Percentiles rank a stretch among this genome's conserved stretches.
phyloP scores from a whole-genome alignment of 495 filamentous ascomycete genomes.

The Daldinia decipiens region DNA sequence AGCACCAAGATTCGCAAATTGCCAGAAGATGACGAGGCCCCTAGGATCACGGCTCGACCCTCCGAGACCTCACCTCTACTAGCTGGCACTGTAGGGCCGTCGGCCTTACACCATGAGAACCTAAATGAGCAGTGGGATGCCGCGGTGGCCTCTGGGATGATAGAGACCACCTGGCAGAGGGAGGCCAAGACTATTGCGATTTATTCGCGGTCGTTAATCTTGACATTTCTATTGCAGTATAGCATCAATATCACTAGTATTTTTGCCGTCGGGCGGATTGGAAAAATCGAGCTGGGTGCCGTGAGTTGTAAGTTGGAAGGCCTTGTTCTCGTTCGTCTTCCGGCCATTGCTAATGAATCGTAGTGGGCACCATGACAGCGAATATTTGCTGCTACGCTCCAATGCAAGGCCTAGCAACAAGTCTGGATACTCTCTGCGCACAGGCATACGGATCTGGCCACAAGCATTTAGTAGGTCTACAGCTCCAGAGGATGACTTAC shows the following conservation, averaged over 20 bases:
- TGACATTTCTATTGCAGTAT: conserved; percentile 80
- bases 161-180: conserved; percentile 85
- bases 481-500: conserved; percentile 75
- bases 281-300: conserved; percentile 70
- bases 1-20: conserved; percentile 55
- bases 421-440: conserved; percentile 76
- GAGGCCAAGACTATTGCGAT: conserved; percentile 72
- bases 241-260: conserved; percentile 74
- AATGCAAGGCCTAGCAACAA: conserved; percentile 75
- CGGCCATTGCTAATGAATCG: conserved; percentile 13
- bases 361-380: conserved; percentile 75
- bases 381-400: conserved; percentile 77
- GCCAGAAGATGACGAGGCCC: conserved; percentile 48
- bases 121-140: conserved; percentile 78
- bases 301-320: conserved; percentile 59
- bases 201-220: conserved; percentile 68
- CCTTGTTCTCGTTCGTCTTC: too few species aligned
- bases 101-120: conserved; percentile 47
- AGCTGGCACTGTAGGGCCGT: conserved; percentile 11
- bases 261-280: conserved; percentile 73
- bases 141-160: conserved; percentile 74
- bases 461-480: conserved; percentile 73
- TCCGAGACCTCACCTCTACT: conserved; percentile 58
- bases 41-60: conserved; percentile 42
- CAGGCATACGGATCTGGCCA: conserved; percentile 79